Base-by-base conservation (phyloP, 768 basidiomycete genomes). In the Rhizopogon rudus region DNA sequence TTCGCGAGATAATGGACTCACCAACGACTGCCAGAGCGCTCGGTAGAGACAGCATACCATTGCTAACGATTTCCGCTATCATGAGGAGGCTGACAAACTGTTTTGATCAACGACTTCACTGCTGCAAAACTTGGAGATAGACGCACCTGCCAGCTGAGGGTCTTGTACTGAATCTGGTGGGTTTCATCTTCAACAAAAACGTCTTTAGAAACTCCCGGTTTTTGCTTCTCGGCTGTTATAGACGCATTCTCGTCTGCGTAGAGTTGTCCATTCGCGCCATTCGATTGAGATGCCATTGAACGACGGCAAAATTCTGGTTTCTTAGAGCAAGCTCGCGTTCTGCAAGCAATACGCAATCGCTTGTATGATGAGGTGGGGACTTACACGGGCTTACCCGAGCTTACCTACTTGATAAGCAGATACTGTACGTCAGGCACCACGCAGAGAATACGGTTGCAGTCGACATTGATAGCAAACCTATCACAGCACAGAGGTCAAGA, bases 51-150 rank as follows among this genome's bases (percentile, higher is more conserved):
- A 81, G 62, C 75, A 81, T 78, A 10, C 80, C 81, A 64, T 81
- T 81, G 64, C 77, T 78, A 35, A 82, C 79, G 25, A 81, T 80
- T 62, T 81, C 80, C 42, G 80, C 79, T 51, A 81, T 80, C 81
- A 82, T 82, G 17, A 82, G 65, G 50, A 80, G 58, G 25, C 71
- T 66, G 7, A 81, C 77, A 56, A 80, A 77, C 78, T 81, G 52
- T 20, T 6, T 25, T 16, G 37, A 35, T 20, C 16, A 44, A 25
- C 35, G 4, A 54, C 49, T 33, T 37, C 9, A 49, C 14, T 16
- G 20, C 14, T 25, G 5, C 35, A 25, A 5, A 25, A 37, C 44
- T 10, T 33, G 45, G 40, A 53, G 39, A 40, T 37, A 42, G 31
- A 58, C 54, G 3, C 20, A 76, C 78, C 73, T 76, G 78, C 79